Base-by-base conservation (phyloP, 306 rosid genomes). In the Dryas alaskensis region DNA sequence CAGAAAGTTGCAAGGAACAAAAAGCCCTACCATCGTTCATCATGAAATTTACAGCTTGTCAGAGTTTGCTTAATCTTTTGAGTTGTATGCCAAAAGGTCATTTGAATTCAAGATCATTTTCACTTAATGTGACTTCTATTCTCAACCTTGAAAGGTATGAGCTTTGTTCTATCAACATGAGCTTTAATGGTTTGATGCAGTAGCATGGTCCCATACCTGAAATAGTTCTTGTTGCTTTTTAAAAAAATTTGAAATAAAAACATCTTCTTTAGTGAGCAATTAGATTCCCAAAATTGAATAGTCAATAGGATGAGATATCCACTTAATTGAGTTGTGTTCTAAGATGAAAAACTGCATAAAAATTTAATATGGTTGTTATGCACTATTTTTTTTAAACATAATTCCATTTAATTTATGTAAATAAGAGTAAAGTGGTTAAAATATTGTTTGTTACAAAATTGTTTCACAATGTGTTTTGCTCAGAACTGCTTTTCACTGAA, bases 111-210 rank as follows among this genome's bases (percentile, higher is more conserved):
- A 83, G 64, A 75, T 85, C 98, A 67, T 73, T 81, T 60, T 82
- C 88, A 69, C 82, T n/a, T 68, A 70, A 79, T 73, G 75, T 79
- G 44, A 77, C 91, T 52, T 76, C 81, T 73, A 76, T 93, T 80
- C 90, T 93, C 79, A 88, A 93, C 82, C 91, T 93, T 74, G 97
- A 93, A 85, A 73, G 98, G 98, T 93, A 86, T 50, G 43, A 19
- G 22, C 19, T 62, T 57, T 57, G 3, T 65, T 12, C 64, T 74
- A 81, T 77, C 53, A 79, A 60, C 69, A 60, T 73, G 65, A 65
- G 14, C 73, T 60, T 60, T 80, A 25, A 60, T 65, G 59, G 59
- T 55, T 59, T 81, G 76, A 64, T 73, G 55, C 4, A 42, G 70
- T 62, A 75, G 53, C 57, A 55, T 67, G 64, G 67, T 50, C 51